Evolutionary conservation across 805 yeast species (phyloP), one percentile per base, ranked within the genome.

Genomic region (Lipomyces sp.): DNA sequence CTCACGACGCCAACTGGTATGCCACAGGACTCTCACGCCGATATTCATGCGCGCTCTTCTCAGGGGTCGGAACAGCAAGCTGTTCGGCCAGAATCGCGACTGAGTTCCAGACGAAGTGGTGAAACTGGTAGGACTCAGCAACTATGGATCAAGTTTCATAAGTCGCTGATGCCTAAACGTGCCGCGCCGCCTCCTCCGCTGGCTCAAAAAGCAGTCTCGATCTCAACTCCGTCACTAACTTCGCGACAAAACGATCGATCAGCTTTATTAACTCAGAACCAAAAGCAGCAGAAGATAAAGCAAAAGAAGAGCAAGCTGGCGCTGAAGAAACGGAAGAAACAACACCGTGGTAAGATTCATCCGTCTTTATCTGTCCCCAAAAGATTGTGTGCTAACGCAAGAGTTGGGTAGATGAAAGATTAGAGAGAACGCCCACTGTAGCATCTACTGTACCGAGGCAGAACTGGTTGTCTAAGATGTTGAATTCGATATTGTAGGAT

Each of bases 401-500:
- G 33, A 40, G 24, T 18, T 7, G 16, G 24, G 5, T 14, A 6
- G 18, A 16, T 34, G 55, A 51, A 37, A 18, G 45, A 18, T 51
- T 46, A 33, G 45, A 37, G n/a, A 51, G 50, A 3, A 39, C 42
- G 1, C 37, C 41, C 14, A 45, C 50, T n/a, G 19, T 19, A 24
- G 45, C 50, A 6, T 23, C 18, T 18, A 45, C 18, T 8, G 37
- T 22, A 10, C 50, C 56, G 16, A 33, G 33, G 21, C 49, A 51
- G 14, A 52, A 37, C 18, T 52, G 56, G 56, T 38, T 52, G 11
- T 43, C 51, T 19, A 52, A 52, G 40, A 37, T 52, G 26, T 32
- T 52, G 39, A 40, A 28, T 34, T 40, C 26, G 16, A 44, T 49
- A 11, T 14, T 40, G 39, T 49, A 14, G 31, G 19, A 13, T 7